These are phyloP conservation scores for Mycena vitilis DNA, from an alignment of 768 basidiomycete genomes.

Conservation along the genomic window DNA sequence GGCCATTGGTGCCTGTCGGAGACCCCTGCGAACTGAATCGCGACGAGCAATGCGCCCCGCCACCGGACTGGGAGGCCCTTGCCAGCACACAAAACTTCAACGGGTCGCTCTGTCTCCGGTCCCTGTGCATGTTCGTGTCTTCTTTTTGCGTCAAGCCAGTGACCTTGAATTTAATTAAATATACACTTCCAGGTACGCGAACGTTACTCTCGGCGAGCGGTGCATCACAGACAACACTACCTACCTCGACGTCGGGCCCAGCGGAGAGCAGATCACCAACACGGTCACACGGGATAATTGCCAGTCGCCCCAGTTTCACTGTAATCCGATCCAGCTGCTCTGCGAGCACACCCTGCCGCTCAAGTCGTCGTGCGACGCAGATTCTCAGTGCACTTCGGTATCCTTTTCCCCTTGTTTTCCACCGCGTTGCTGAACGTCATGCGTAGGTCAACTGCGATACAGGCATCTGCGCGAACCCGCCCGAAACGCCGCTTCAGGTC, in stretches of 20 bases:
- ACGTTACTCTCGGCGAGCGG: conserved; percentile 60
- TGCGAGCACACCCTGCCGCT: conserved; percentile 60
- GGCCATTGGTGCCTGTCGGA: conserved; percentile 54
- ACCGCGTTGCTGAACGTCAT: not conserved
- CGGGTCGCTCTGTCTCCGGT: conserved; percentile 70
- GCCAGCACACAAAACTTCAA: conserved; percentile 58
- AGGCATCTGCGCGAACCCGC: conserved; percentile 46
- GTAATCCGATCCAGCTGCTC: conserved; percentile 55
- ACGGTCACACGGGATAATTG: conserved; percentile 72
- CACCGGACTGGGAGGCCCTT: conserved; percentile 53
- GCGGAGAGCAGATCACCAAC: conserved; percentile 55
- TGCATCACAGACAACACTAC: conserved; percentile 67
- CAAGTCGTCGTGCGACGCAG: conserved; percentile 57
- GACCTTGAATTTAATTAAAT: not conserved
- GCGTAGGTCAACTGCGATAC: conserved; percentile 47
- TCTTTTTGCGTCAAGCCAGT: not conserved
- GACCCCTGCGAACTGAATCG: conserved; percentile 68
- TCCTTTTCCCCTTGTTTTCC: not conserved
- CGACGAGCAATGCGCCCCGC: conserved; percentile 66
- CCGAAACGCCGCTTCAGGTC: conserved; percentile 52
- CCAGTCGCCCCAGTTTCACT: conserved; percentile 62
- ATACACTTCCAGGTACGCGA: conserved; percentile 59
- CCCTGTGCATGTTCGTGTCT: conserved; percentile 64
- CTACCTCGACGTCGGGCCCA: conserved; percentile 59
- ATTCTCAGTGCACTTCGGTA: conserved; percentile 66